Base-by-base conservation (phyloP, 2,329 filamentous ascomycete species). In the Tolypocladium pustulatum region DNA sequence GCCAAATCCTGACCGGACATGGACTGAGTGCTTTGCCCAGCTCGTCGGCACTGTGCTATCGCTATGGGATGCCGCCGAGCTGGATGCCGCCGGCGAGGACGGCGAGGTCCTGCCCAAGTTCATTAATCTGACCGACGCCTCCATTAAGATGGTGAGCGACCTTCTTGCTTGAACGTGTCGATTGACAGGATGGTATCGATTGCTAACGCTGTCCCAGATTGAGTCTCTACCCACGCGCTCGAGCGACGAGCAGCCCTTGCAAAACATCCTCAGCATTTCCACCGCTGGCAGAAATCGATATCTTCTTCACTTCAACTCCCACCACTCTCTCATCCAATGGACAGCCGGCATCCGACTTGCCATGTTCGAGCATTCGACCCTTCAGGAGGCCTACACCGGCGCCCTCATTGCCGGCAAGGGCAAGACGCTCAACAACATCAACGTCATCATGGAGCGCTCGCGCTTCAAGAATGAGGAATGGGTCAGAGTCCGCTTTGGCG, bases 11-110 rank as follows among this genome's bases (percentile, higher is more conserved):
- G 92, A 97, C 73, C 82, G 94, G 66, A 90, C 86, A 63, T 99
- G 94, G 94, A 89, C 89, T 41, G 94, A 99, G 78, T 97, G 91
- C 74, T 99, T 97, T 75, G 92, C 93, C 51, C 94, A 97, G 71
- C 85, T 99, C 20, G 91, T 97, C 22, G 94, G 94, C 64, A 97
- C 94, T 1, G 90, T 97, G 20, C 77, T 99, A 59, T 97, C 94
- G 8, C 77, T 97, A 55, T 99, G 94, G 94, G 93, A 99, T 74
- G 92, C 93, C 30, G 86, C 89, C 63, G 91, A 94, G 71, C 81
- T 97, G 60, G 94, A 99, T 75, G 86, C 85, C 43, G 92, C 90
- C 15, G 91, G 90, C 40, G 87, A 91, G 65, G 85, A 94, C 67
- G 89, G 87, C 63, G 90, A 96, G 69, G 89, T 96, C 54, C 78